phyloP scores from a whole-genome alignment of 169 alveolate genomes.

The Eimeria zaria region DNA sequence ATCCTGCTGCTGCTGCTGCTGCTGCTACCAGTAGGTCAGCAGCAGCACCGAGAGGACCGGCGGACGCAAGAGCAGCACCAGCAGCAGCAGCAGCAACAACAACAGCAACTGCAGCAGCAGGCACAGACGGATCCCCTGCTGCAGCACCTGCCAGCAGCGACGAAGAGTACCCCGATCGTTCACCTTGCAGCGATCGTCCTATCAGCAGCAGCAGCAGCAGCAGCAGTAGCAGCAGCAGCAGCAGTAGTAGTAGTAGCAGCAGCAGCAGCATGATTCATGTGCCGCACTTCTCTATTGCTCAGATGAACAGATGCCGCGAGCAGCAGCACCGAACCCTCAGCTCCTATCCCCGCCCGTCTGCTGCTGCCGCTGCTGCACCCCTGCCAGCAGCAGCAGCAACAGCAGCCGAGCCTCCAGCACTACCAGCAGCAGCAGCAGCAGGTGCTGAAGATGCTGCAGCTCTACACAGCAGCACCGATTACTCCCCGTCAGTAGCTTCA shows the following conservation, averaged over 20 bases:
- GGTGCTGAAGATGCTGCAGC: too few species aligned
- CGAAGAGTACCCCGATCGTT: slow-evolving; percentile 8
- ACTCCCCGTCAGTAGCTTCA: background rate
- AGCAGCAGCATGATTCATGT: slow-evolving; percentile 4
- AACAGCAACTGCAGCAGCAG: background rate
- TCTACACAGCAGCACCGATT: background rate
- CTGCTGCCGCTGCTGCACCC: slow-evolving; percentile 17
- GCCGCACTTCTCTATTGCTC: slow-evolving; percentile 36
- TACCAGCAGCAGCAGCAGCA: slow-evolving; percentile 29
- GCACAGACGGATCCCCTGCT: background rate
- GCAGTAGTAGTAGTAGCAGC: slow-evolving; percentile 19
- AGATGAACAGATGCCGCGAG: slow-evolving; percentile 31
- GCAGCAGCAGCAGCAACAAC: background rate
- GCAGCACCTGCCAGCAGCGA: slow-evolving; percentile 51
- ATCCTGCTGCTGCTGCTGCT: slow-evolving; percentile 59
- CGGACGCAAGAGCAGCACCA: background rate
- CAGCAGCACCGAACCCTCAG: slow-evolving; percentile 5
- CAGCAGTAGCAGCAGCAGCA: slow-evolving; percentile 56
- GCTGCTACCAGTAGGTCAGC: background rate
- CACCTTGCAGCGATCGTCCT: background rate
- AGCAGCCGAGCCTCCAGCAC: too few species aligned
- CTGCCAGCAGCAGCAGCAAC: too few species aligned
- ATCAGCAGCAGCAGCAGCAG: slow-evolving; percentile 55
- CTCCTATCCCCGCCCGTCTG: background rate
- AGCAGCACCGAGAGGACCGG: background rate